Conservation (phyloP, 2,329 filamentous ascomycete genomes). For the Huntiella decipiens region DNA sequence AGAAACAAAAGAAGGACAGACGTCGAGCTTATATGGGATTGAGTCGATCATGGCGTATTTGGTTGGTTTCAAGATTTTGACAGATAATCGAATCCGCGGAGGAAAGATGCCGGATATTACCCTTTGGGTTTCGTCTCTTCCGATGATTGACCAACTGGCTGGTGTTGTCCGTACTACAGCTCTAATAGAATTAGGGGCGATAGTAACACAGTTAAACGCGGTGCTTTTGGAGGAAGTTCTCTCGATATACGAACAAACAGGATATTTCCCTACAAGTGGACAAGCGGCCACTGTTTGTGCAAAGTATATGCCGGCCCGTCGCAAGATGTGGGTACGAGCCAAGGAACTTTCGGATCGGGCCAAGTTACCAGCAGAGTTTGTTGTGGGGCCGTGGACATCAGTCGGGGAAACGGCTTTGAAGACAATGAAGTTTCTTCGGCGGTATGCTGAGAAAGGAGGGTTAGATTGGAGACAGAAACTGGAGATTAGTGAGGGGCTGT, state of each 20-base stretch:
- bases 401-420: slow-evolving; percentile 25
- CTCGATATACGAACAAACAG: slow-evolving; percentile 17
- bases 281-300: no score
- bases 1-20: slow-evolving; percentile 18
- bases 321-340: slow-evolving; percentile 13
- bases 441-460: slow-evolving; percentile 26
- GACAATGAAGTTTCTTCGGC: slow-evolving; percentile 22
- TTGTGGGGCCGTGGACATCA: slow-evolving; percentile 24
- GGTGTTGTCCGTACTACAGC: slow-evolving; percentile 16
- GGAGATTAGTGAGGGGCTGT: slow-evolving; percentile 18
- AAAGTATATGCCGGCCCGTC: neutral
- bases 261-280: neutral
- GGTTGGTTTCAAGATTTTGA: slow-evolving; percentile 31
- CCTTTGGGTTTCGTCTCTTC: slow-evolving; percentile 26
- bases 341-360: slow-evolving; percentile 15
- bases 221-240: slow-evolving; percentile 27
- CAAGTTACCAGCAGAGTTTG: neutral
- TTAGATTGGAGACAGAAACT: slow-evolving; percentile 28
- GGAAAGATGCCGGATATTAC: slow-evolving; percentile 23
- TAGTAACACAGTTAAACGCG: slow-evolving; percentile 26
- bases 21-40: slow-evolving; percentile 25
- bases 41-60: slow-evolving; percentile 35
- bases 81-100: slow-evolving; percentile 25
- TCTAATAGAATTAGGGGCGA: slow-evolving; percentile 15
- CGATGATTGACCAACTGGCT: slow-evolving; percentile 24